phyloP scores from a whole-genome alignment of 129 eudicot species.

The Lactuca sativa region DNA sequence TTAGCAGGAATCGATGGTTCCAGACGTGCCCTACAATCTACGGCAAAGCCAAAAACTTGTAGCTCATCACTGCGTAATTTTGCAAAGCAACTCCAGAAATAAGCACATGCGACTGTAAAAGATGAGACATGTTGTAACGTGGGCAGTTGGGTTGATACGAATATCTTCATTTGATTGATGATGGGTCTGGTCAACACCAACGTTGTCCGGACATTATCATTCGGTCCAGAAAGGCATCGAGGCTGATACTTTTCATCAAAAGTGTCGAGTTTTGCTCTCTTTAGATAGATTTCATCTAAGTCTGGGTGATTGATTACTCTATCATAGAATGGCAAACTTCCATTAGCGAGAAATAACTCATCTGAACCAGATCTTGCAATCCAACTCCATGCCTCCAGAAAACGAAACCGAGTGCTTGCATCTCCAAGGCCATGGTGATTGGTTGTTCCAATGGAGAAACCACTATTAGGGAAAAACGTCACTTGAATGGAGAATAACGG shows the following conservation, averaged over 20 bases:
- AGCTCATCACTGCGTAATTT: not conserved
- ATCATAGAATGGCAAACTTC: slow-evolving; percentile 28
- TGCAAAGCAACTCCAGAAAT: slow-evolving; percentile 25
- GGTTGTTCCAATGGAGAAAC: slow-evolving; percentile 30
- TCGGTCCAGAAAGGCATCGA: slow-evolving; percentile 1
- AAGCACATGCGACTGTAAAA: slow-evolving; percentile 30
- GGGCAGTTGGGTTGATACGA: slow-evolving; percentile 2
- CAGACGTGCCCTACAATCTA: slow-evolving; percentile 21
- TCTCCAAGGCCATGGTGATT: slow-evolving; percentile 34
- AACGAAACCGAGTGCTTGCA: slow-evolving; percentile 25
- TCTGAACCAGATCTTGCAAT: slow-evolving; percentile 17
- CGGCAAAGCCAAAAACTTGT: slow-evolving; percentile 1
- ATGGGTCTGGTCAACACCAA: slow-evolving; percentile 19
- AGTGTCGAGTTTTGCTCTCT: not conserved
- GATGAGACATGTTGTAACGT: slow-evolving; percentile 27
- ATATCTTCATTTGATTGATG: slow-evolving; percentile 18
- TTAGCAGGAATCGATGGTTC: slow-evolving; percentile 7
- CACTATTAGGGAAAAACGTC: slow-evolving; percentile 19
- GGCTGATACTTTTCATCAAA: slow-evolving; percentile 1
- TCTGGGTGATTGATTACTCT: slow-evolving; percentile 26
- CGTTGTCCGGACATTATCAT: slow-evolving; percentile 30
- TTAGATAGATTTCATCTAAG: not conserved
- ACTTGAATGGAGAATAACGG: slow-evolving; percentile 21
- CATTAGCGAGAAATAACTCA: slow-evolving; percentile 7
- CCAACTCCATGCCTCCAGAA: slow-evolving; percentile 33